Evolutionary conservation across 2,329 filamentous ascomycete species (phyloP), one percentile per base, ranked within the genome.

Genomic region (Epicoccum nigrum): DNA sequence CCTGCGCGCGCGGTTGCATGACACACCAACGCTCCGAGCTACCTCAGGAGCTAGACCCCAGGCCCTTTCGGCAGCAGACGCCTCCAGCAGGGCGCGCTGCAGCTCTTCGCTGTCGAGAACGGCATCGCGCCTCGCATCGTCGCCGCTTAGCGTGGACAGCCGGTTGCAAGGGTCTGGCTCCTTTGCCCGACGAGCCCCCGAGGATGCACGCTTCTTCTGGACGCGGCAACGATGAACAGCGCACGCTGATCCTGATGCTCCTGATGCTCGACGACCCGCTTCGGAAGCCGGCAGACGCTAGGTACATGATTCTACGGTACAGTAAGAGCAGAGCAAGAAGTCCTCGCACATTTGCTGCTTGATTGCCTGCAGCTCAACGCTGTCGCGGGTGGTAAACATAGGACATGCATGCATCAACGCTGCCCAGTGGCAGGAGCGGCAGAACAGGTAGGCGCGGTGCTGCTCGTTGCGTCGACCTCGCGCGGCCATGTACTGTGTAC

Each of bases 1-100:
- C 59, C 54, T 55, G 53, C 48, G 58, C 54, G 52, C 49, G 55
- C 56, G 43, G 56, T 60, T 61, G 60, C 64, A 67, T 67, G 63
- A 68, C 64, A 68, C 61, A 65, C 59, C 58, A 57, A 58, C 58
- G 56, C 60, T 55, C 54, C 47, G 39, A 56, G 55, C n/a, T n/a
- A n/a, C n/a, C n/a, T n/a, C n/a, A n/a, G n/a, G n/a, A n/a, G n/a
- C 59, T 58, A 58, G 41, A 55, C 52, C 55, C 56, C 56, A 54
- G 54, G 47, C 43, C 40, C 41, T 23, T 41, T 49, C 49, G 54
- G 57, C 49, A 52, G 51, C 50, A 51, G 56, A 51, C 48, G 48
- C 50, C 47, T 47, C 53, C 37, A 40, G 37, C 37, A 40, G 37
- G 37, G 37, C 37, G 9, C 12, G 41, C 45, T 48, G 53, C 56